Conservation (phyloP, 768 basidiomycete genomes). For the Lanmaoa pseudosensibilis region DNA sequence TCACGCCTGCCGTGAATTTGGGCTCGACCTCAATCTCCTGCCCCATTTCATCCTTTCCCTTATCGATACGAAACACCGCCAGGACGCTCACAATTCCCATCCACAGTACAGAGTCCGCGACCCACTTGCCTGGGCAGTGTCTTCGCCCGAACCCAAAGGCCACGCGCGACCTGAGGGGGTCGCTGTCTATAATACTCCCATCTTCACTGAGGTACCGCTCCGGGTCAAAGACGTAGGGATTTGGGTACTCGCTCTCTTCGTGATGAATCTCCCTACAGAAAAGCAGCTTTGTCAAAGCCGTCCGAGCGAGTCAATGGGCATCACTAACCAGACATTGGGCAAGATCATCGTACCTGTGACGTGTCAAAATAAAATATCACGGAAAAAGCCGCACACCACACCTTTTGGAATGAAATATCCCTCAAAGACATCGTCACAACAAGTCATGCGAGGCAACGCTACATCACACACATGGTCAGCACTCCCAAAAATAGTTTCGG, state of each 20-base stretch:
- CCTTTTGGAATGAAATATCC: slow-evolving; percentile 42
- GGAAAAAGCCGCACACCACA: slow-evolving; percentile 7
- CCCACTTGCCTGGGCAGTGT: slow-evolving; percentile 33
- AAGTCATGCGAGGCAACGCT: slow-evolving; percentile 32
- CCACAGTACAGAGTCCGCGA: slow-evolving; percentile 34
- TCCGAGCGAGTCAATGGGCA: not conserved
- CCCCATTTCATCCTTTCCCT: slow-evolving; percentile 25
- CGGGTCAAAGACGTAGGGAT: slow-evolving; percentile 27
- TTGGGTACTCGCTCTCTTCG: slow-evolving; percentile 29
- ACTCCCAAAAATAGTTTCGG: not conserved
- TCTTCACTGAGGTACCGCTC: slow-evolving; percentile 28
- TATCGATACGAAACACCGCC: slow-evolving; percentile 23
- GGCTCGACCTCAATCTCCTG: slow-evolving; percentile 26
- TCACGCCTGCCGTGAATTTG: slow-evolving; percentile 33
- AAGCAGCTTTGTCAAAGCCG: not conserved
- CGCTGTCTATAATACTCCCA: slow-evolving; percentile 22
- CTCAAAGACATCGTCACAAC: slow-evolving; percentile 44
- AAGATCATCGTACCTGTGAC: slow-evolving; percentile 26
- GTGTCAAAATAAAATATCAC: slow-evolving; percentile 4
- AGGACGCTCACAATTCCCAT: slow-evolving; percentile 31
- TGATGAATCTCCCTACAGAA: slow-evolving; percentile 31
- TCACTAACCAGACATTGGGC: slow-evolving; percentile 31
- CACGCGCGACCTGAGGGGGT: slow-evolving; percentile 27
- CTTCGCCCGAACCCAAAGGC: slow-evolving; percentile 34
- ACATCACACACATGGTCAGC: slow-evolving; percentile 6